phyloP scores from a whole-genome alignment of 257 asterid genomes.

The Leptodermis oblonga region DNA sequence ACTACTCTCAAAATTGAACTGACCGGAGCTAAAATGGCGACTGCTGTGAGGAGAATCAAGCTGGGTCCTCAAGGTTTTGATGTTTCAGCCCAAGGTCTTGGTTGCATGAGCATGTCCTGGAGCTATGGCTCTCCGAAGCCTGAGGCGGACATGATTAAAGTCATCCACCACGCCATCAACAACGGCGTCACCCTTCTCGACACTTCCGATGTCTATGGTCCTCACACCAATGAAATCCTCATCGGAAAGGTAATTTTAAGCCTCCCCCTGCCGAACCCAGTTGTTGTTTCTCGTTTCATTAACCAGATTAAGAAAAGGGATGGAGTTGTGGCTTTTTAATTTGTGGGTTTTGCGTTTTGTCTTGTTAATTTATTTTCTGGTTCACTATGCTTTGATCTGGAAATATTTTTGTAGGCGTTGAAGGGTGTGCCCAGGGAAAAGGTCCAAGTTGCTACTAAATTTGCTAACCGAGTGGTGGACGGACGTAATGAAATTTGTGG shows the following conservation, averaged over 20 bases:
- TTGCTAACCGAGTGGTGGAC: neutral
- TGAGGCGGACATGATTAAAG: conserved; percentile 13
- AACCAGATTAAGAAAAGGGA: neutral
- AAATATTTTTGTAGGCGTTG: conserved; percentile 1
- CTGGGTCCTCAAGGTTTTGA: conserved; percentile 15
- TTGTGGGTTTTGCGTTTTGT: neutral
- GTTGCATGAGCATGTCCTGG: conserved; percentile 22
- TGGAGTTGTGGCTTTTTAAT: neutral
- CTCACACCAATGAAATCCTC: conserved; percentile 25
- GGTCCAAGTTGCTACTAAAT: conserved; percentile 4
- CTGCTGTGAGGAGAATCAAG: conserved; percentile 4
- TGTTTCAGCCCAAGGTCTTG: conserved; percentile 20
- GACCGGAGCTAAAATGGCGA: neutral
- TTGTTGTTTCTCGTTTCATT: neutral
- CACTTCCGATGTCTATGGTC: conserved; percentile 27
- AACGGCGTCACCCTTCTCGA: conserved; percentile 18
- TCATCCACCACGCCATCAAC: conserved; percentile 2
- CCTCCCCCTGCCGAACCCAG: neutral
- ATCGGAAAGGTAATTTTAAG: conserved; percentile 18
- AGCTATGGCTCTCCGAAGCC: conserved; percentile 15
- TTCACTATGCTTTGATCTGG: neutral
- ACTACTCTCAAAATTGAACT: neutral
- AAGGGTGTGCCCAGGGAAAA: conserved; percentile 6
- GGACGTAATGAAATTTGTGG: conserved; percentile 11
- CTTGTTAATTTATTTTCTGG: neutral